phyloP scores from a whole-genome alignment of 805 yeast genomes.

The Ogataea allantospora region DNA sequence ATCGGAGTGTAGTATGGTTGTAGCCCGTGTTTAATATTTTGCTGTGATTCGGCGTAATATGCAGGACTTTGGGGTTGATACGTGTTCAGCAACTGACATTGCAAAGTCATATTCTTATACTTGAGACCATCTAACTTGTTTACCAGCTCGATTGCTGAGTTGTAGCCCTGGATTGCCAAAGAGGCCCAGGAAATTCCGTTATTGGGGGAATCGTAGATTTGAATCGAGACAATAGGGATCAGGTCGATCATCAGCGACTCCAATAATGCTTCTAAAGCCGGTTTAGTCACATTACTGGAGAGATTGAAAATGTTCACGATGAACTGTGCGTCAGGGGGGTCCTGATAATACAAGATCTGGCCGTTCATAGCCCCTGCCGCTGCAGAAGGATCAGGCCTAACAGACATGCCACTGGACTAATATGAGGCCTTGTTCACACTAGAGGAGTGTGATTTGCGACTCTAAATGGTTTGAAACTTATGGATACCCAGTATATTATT shows the following conservation, averaged over 20 bases:
- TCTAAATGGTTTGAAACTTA: neutral
- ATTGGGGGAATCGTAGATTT: constrained; percentile 22
- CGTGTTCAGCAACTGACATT: constrained; percentile 14
- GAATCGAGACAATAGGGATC: constrained; percentile 10
- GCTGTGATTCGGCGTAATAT: constrained; percentile 8
- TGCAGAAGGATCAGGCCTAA: constrained; percentile 2
- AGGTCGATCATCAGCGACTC: neutral
- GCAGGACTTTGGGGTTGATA: constrained; percentile 10
- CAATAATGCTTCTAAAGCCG: constrained; percentile 8
- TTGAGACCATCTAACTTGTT: constrained; percentile 20
- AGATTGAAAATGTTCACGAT: constrained; percentile 19
- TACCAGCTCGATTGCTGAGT: constrained; percentile 11
- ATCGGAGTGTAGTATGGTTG: constrained; percentile 9
- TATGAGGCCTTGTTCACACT: neutral
- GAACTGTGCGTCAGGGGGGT: constrained; percentile 3
- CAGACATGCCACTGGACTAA: constrained; percentile 2
- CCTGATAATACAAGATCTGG: neutral
- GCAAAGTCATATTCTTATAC: constrained; percentile 18
- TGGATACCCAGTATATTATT: neutral
- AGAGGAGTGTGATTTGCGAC: neutral
- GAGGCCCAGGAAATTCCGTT: constrained; percentile 24
- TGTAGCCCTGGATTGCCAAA: constrained; percentile 13
- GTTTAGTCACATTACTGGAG: constrained; percentile 9
- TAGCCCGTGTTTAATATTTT: constrained; percentile 2
- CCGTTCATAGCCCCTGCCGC: constrained; percentile 1